Base-by-base conservation (phyloP, 371 early-diverging fungal genomes). In the Dinochytrium kinnereticum region DNA sequence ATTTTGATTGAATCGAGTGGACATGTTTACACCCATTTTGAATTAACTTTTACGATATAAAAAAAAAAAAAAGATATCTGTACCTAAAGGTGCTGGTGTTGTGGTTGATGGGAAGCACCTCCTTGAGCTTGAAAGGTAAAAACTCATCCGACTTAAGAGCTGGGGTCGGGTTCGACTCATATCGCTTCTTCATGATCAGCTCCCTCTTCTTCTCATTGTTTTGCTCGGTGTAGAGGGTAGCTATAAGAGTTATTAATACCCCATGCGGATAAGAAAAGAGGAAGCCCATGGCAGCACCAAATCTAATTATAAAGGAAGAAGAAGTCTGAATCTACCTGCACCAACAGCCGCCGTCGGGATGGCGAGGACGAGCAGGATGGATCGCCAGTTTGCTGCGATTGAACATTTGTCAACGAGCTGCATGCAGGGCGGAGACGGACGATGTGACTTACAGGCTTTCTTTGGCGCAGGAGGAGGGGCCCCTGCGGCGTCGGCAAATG, bases 31-130 rank as follows among this genome's bases (percentile, higher is more conserved):
- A n/a, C n/a, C n/a, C 17, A n/a, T 28, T 57, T 10, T 28, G 33
- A 57, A 28, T 57, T 10, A 5, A 57, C 24, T 24, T 57, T 57
- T 13, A 28, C 24, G n/a, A 13, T 57, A 57, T 13, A 31, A 57
- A 57, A 28, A 57, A 24, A 31, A 31, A n/a, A n/a, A 24, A 31
- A 31, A 24, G 7, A 38, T 49, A 68, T 5, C 26, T 31, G 10
- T 66, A 72, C 74, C 73, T 66, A 86, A 90, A 94, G 40, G 86
- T 75, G 28, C 85, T 87, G 17, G 96, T 95, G 82, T 96, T 91
- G 80, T 91, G 92, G 80, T 84, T 91, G 73, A 95, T 64, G 49
- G 65, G 68, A n/a, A 51, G 49, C 5, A 44, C 80, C 72, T 85
- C 87, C 78, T 85, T 76, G 73, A 95, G 80, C 82, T 87, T 91